phyloP scores from a whole-genome alignment of 202 grass and related monocot species.

The Brachypodium distachyon region DNA sequence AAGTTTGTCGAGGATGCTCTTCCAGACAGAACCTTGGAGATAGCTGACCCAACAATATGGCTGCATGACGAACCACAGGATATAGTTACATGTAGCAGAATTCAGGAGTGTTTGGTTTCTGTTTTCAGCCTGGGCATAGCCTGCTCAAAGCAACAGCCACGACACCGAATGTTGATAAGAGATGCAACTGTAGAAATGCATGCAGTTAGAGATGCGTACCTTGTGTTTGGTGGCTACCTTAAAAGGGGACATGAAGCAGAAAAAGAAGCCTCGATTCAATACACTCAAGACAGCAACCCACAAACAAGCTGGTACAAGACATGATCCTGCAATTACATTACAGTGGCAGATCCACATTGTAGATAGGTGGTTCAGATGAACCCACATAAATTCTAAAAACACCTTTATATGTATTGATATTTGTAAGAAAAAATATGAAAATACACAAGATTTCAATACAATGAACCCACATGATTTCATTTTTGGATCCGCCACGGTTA shows the following conservation, averaged over 20 bases:
- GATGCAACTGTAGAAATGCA: slow-evolving; percentile 23
- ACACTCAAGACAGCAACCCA: not conserved
- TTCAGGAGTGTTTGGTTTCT: not conserved
- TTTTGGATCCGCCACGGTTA: too few species aligned
- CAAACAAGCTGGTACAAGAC: not conserved
- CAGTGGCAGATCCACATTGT: too few species aligned
- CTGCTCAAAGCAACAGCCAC: slow-evolving; percentile 24
- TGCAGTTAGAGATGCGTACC: slow-evolving; percentile 15
- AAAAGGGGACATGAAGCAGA: not conserved
- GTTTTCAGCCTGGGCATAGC: slow-evolving; percentile 1
- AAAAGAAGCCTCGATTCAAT: too few species aligned
- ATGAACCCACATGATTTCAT: too few species aligned
- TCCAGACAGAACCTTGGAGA: not conserved
- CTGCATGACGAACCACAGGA: not conserved
- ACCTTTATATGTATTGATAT: too few species aligned
- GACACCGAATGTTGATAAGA: not conserved
- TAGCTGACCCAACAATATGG: not conserved
- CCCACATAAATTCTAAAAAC: too few species aligned
- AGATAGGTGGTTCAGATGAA: too few species aligned
- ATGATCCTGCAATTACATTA: not conserved
- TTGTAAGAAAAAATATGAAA: too few species aligned
- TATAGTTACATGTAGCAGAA: not conserved
- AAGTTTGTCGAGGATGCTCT: not conserved
- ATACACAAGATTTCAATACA: too few species aligned
- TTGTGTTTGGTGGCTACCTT: not conserved